phyloP scores from a whole-genome alignment of 257 asterid species.

The Knoxia roxburghii region DNA sequence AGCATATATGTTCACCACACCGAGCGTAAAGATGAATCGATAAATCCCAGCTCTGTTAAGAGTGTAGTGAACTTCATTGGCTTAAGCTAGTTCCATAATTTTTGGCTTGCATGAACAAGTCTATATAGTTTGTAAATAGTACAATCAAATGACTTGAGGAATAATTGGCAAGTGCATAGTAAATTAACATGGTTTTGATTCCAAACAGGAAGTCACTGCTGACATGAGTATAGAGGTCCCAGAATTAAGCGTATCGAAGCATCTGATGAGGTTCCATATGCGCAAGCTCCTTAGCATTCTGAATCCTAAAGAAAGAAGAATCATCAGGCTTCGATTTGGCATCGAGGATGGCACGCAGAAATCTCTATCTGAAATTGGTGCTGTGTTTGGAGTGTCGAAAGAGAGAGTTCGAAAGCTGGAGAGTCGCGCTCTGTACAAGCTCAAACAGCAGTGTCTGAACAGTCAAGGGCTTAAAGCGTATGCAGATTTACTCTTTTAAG shows the following conservation, averaged over 20 bases:
- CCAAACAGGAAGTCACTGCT: constrained; percentile 87
- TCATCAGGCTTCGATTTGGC: constrained; percentile 65
- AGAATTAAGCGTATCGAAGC: constrained; percentile 45
- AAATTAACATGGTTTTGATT: background rate
- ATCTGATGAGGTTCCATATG: constrained; percentile 73
- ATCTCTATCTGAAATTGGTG: constrained; percentile 83
- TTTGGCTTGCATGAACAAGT: background rate
- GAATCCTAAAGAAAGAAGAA: constrained; percentile 69
- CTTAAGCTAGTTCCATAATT: constrained; percentile 1
- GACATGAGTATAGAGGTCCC: constrained; percentile 66
- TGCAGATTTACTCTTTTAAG: constrained; percentile 45
- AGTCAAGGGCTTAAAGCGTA: constrained; percentile 72
- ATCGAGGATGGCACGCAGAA: constrained; percentile 47
- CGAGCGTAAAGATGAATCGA: background rate
- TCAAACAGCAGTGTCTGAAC: constrained; percentile 58
- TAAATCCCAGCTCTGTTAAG: background rate
- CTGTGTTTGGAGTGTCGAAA: constrained; percentile 61
- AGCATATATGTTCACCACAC: background rate
- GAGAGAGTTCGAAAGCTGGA: constrained; percentile 91
- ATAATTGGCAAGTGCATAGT: background rate
- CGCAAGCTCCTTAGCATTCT: constrained; percentile 60
- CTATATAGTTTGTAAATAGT: background rate
- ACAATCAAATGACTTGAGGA: background rate
- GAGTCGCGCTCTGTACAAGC: constrained; percentile 71
- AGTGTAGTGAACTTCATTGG: background rate